phyloP scores from a whole-genome alignment of 768 basidiomycete genomes.

The Russula olivacea region DNA sequence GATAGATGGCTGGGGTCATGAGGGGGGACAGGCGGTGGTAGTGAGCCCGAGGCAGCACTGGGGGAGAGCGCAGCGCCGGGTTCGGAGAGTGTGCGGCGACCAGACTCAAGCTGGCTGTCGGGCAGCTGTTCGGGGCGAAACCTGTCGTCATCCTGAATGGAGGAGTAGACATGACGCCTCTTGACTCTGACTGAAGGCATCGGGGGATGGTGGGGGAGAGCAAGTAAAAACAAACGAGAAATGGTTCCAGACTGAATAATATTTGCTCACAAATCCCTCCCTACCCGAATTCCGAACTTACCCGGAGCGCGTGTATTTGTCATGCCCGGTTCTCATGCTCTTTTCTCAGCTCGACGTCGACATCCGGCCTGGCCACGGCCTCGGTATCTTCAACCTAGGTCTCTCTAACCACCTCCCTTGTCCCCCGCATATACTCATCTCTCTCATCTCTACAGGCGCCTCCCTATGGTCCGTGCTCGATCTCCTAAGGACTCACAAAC shows the following conservation, averaged over 20 bases:
- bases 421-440: conserved; percentile 1
- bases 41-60: neutral
- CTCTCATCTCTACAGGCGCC: conserved; percentile 40
- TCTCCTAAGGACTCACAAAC: conserved; percentile 55
- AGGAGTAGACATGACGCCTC: conserved; percentile 18
- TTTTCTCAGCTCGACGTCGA: conserved; percentile 69
- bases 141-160: conserved; percentile 15
- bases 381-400: conserved; percentile 68
- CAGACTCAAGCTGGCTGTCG: neutral
- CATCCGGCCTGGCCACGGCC: conserved; percentile 64
- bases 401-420: conserved; percentile 32
- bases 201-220: neutral
- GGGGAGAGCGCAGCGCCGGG: neutral
- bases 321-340: conserved; percentile 33
- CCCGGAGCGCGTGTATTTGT: neutral
- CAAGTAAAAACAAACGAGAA: neutral
- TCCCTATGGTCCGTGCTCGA: conserved; percentile 78
- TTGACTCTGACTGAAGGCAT: conserved; percentile 22
- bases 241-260: neutral
- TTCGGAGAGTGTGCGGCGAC: conserved; percentile 7
- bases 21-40: neutral
- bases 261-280: neutral
- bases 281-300: neutral
- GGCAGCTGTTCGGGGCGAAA: neutral
- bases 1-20: neutral